A percentile compares a stretch with the other conserved stretches of the same genome.
Evolutionary conservation across 2,329 filamentous ascomycete species (phyloP).

Genomic region (Colletotrichum gloeosporioides): DNA sequence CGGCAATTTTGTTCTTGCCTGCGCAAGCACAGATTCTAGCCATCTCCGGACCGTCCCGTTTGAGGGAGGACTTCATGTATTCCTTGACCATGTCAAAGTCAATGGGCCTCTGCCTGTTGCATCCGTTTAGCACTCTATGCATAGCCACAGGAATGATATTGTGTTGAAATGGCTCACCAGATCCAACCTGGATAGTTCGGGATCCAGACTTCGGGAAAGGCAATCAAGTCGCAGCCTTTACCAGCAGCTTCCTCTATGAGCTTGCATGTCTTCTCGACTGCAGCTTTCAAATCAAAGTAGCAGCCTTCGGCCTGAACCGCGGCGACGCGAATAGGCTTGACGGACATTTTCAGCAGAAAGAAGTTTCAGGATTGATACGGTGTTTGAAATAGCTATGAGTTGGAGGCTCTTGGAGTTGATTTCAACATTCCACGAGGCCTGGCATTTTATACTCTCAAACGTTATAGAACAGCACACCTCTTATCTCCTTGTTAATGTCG

Average conservation of each 20-base stretch:
- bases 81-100: background rate
- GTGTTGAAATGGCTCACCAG: background rate
- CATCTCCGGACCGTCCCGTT: constrained; percentile 45
- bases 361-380: background rate
- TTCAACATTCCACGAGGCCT: background rate
- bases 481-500: background rate
- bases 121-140: background rate
- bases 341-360: background rate
- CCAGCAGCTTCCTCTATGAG: constrained; percentile 61
- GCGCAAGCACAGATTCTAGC: constrained; percentile 42
- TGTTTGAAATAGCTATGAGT: background rate
- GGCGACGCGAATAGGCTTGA: background rate
- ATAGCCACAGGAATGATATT: background rate
- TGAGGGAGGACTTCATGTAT: constrained; percentile 47
- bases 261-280: constrained; percentile 53
- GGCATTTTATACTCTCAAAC: background rate
- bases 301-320: background rate
- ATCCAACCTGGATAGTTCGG: constrained; percentile 51
- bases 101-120: background rate
- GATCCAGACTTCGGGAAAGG: constrained; percentile 60
- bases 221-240: constrained; percentile 58
- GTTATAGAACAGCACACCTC: background rate
- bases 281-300: background rate
- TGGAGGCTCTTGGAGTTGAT: background rate
- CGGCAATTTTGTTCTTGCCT: constrained; percentile 46